Conservation (phyloP, 345 rosid species). For the Anacardium occidentale region DNA sequence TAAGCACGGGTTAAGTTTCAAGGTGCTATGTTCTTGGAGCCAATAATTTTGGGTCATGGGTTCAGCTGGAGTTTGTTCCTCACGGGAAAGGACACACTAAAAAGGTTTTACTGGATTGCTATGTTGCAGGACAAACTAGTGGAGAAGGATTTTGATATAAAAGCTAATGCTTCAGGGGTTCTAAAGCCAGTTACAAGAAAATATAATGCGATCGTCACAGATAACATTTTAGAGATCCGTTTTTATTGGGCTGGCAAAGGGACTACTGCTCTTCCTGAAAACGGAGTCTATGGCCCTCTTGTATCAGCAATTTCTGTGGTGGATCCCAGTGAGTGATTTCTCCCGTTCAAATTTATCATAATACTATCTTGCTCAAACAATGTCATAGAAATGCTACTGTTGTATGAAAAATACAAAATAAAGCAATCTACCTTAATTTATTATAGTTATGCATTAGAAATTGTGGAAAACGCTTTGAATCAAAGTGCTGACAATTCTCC, state of each 20-base stretch:
- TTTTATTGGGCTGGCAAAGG: conserved; percentile 65
- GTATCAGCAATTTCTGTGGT: conserved; percentile 50
- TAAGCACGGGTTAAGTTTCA: background rate
- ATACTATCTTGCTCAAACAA: background rate
- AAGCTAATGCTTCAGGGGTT: conserved; percentile 30
- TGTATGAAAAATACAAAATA: background rate
- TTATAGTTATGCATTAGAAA: too few species aligned
- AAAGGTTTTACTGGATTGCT: conserved; percentile 2
- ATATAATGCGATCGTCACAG: conserved; percentile 11
- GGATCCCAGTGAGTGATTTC: conserved; percentile 20
- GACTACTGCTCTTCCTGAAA: conserved; percentile 42
- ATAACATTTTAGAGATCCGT: conserved; percentile 31
- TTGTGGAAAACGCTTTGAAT: too few species aligned
- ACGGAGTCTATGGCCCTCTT: conserved; percentile 55
- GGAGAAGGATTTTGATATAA: conserved; percentile 33
- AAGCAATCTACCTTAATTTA: too few species aligned
- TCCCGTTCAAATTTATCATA: background rate
- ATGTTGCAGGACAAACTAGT: conserved; percentile 26
- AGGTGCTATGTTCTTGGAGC: background rate
- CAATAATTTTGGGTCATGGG: too few species aligned
- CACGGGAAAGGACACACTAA: background rate
- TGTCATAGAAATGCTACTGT: background rate
- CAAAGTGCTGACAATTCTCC: too few species aligned
- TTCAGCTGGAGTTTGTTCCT: background rate
- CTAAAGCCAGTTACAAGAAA: conserved; percentile 5